Percentiles rank a stretch among this genome's conserved stretches.
phyloP scores from a whole-genome alignment of 2,329 filamentous ascomycete genomes.

The Trichoderma sp. region DNA sequence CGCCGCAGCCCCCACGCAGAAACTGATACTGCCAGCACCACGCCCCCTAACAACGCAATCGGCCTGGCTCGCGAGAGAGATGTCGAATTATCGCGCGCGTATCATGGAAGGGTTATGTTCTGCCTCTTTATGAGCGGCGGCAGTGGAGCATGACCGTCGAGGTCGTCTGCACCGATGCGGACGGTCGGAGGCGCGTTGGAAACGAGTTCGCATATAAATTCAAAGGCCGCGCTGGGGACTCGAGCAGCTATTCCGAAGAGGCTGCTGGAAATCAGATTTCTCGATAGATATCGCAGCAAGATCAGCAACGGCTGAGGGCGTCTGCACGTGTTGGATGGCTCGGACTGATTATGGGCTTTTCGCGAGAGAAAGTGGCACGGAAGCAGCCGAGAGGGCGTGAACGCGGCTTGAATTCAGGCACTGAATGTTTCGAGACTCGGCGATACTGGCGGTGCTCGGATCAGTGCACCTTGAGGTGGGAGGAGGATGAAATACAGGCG shows the following conservation, averaged over 20 bases:
- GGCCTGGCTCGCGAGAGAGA: constrained; percentile 16
- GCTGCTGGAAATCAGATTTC: background rate
- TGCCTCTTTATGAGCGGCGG: constrained; percentile 23
- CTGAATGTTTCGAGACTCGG: background rate
- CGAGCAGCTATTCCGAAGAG: background rate
- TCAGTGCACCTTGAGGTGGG: background rate
- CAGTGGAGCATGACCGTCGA: constrained; percentile 28
- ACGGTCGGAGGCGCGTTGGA: constrained; percentile 21
- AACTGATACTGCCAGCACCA: constrained; percentile 16
- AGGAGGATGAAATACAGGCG: background rate
- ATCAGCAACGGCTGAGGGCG: background rate
- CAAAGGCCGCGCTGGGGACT: background rate
- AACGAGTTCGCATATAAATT: constrained; percentile 16
- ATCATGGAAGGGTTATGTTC: constrained; percentile 26
- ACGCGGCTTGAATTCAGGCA: background rate
- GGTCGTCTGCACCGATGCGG: constrained; percentile 29
- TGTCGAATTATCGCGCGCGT: constrained; percentile 23
- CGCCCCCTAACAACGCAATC: constrained; percentile 24
- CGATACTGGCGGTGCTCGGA: background rate
- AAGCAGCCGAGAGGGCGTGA: background rate
- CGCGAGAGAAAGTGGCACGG: background rate
- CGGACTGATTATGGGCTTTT: background rate
- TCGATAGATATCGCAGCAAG: background rate
- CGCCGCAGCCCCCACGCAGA: constrained; percentile 22
- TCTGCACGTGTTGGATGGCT: constrained; percentile 11